Evolutionary conservation across 192 early-diverging fungal genomes (phyloP), one percentile per base, ranked within the genome.

Genomic region (Phlyctochytrium bullatum): DNA sequence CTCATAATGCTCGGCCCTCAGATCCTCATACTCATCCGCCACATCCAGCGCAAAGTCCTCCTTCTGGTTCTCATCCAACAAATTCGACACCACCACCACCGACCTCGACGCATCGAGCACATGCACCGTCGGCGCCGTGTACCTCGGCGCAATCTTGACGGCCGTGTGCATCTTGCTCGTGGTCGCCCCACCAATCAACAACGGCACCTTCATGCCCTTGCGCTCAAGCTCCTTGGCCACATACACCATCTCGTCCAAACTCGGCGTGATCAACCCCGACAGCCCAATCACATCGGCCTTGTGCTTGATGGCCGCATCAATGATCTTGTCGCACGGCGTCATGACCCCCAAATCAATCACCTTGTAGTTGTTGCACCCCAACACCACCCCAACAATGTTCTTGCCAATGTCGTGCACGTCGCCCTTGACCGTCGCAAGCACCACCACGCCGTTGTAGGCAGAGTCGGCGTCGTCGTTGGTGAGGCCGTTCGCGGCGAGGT

Each of bases 351-450:
- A 68, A 75, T 96, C 95, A 59, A 98, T 88, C 36, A 98, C 91
- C 65, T 85, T 86, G 74, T 98, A 98, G 76, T 96, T 96, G 83
- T 98, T 98, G 86, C 95, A 98, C 30, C 95, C 95, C 50, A 98
- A 78, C 51, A 98, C 95, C 34, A 98, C 95, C 24, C 90, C 93
- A 51, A 93, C 92, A 83, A 98, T 98, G 79, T 98, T 98, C 83
- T 96, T 98, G 35, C 95, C 95, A 71, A 98, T 98, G 78, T 96
- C 94, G 80, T 98, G 95, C 31, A 98, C 95, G 78, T 96, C 95
- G 24, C 94, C 94, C 83, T 96, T 96, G 66, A 98, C 95, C 0
- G 95, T 98, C 31, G 95, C 95, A 80, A 98, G 83, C 10, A 98
- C 81, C 24, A 98, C 85, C 0, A 90, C 91, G 59, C 95, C 95